Percentiles rank a stretch among this genome's conserved stretches.
phyloP scores from a whole-genome alignment of 768 basidiomycete species.

The Macrolepiota fuliginosa region DNA sequence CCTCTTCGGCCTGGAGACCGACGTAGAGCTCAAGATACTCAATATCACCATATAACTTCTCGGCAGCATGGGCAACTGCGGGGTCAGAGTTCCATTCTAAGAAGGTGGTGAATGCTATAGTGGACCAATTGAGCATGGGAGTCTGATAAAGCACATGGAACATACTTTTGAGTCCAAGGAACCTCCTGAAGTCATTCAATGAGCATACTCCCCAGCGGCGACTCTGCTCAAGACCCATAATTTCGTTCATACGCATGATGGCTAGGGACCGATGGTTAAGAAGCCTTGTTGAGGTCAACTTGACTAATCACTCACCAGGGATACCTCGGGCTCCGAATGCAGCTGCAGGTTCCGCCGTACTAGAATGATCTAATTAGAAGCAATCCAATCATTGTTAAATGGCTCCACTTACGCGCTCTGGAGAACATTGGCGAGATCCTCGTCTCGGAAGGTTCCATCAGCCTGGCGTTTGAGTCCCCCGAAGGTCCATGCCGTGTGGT shows the following conservation, averaged over 20 bases:
- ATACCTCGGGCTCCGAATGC: conserved; percentile 78
- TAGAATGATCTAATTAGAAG: conserved; percentile 21
- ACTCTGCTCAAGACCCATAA: conserved; percentile 81
- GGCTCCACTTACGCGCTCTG: conserved; percentile 57
- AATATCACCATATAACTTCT: conserved; percentile 75
- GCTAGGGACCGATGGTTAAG: conserved; percentile 21
- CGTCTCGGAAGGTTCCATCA: conserved; percentile 65
- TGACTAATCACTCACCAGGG: conserved; percentile 37
- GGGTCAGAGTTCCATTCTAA: conserved; percentile 79
- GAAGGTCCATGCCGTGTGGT: conserved; percentile 64
- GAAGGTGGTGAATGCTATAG: conserved; percentile 63
- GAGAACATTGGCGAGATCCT: conserved; percentile 63
- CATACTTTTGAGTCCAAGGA: conserved; percentile 75
- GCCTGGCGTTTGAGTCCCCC: conserved; percentile 55
- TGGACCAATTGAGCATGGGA: neutral
- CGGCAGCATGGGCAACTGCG: conserved; percentile 67
- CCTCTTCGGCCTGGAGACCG: conserved; percentile 75
- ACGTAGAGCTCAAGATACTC: conserved; percentile 80
- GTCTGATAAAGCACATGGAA: neutral
- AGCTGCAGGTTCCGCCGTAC: conserved; percentile 69
- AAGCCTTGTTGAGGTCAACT: neutral
- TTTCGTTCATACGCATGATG: conserved; percentile 74
- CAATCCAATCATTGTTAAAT: neutral
- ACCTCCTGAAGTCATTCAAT: conserved; percentile 82
- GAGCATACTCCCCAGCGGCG: conserved; percentile 81